Percentiles rank a stretch among this genome's conserved stretches.
Conservation (phyloP, 345 rosid species). For the Eucalyptus pauciflora region DNA sequence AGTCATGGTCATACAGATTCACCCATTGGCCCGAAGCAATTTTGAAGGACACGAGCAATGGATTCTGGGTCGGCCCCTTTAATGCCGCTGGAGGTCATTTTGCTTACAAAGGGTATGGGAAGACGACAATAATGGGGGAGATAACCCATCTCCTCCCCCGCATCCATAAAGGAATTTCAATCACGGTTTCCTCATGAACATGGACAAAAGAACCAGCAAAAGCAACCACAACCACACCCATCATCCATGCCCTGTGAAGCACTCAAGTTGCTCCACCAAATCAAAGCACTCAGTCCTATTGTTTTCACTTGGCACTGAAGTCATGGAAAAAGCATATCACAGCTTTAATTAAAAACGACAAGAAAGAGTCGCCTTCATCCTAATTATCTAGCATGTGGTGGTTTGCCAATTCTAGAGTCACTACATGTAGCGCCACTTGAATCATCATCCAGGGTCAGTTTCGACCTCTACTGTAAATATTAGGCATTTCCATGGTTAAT, state of each 20-base stretch:
- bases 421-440: background rate
- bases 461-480: background rate
- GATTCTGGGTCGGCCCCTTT: background rate
- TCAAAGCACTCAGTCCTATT: background rate
- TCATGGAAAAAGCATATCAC: background rate
- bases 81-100: background rate
- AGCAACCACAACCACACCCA: background rate
- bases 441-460: background rate
- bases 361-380: background rate
- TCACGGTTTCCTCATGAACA: conserved; percentile 1
- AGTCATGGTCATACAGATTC: background rate
- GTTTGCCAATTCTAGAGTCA: background rate
- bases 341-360: background rate
- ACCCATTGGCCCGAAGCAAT: background rate
- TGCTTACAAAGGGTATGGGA: background rate
- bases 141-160: background rate
- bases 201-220: background rate
- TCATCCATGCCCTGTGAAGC: background rate
- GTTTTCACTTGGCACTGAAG: background rate
- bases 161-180: background rate
- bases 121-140: background rate
- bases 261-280: background rate
- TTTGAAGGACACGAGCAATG: background rate
- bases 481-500: background rate
- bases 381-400: background rate